A percentile compares a stretch with the other conserved stretches of the same genome.
These are phyloP conservation scores for Naematelia aurantialba DNA, from an alignment of 768 basidiomycete species.

Conservation along the genomic window DNA sequence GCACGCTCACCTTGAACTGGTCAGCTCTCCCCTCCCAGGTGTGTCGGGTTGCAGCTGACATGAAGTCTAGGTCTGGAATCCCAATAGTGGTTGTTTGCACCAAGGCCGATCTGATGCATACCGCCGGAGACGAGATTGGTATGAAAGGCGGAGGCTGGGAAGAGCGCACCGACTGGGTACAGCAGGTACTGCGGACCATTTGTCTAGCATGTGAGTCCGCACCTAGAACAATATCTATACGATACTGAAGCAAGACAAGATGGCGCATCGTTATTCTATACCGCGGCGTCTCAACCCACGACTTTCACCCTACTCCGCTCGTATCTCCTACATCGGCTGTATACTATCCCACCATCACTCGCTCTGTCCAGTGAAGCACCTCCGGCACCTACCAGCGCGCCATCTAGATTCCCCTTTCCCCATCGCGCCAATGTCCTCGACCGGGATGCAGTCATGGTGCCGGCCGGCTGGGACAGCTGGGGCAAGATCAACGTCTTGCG, in stretches of 20 bases:
- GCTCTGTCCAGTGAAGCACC: conserved; percentile 3
- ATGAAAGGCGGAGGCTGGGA: conserved; percentile 73
- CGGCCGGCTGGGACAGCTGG: conserved; percentile 97
- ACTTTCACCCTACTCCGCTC: conserved; percentile 74
- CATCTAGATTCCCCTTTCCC: conserved; percentile 75
- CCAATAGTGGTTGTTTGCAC: conserved; percentile 87
- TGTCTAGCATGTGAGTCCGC: conserved; percentile 77
- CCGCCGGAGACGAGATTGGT: conserved; percentile 66
- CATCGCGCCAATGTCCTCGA: conserved; percentile 88
- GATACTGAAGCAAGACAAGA: conserved; percentile 55
- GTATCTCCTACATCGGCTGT: conserved; percentile 77
- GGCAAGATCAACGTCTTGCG: conserved; percentile 86
- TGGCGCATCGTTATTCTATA: conserved; percentile 87
- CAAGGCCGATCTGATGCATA: conserved; percentile 87
- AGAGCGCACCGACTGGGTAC: conserved; percentile 87
- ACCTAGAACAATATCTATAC: not conserved
- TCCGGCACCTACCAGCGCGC: conserved; percentile 48
- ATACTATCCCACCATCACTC: conserved; percentile 66
- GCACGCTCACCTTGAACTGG: conserved; percentile 79
- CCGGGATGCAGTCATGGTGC: conserved; percentile 84
- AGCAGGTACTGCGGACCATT: conserved; percentile 89
- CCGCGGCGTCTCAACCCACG: conserved; percentile 66
- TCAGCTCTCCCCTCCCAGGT: conserved; percentile 8
- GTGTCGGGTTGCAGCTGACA: not conserved
- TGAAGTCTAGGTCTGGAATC: conserved; percentile 56